Evolutionary conservation across 2,329 filamentous ascomycete species (phyloP).

Genomic region (Ilyonectria destructans): DNA sequence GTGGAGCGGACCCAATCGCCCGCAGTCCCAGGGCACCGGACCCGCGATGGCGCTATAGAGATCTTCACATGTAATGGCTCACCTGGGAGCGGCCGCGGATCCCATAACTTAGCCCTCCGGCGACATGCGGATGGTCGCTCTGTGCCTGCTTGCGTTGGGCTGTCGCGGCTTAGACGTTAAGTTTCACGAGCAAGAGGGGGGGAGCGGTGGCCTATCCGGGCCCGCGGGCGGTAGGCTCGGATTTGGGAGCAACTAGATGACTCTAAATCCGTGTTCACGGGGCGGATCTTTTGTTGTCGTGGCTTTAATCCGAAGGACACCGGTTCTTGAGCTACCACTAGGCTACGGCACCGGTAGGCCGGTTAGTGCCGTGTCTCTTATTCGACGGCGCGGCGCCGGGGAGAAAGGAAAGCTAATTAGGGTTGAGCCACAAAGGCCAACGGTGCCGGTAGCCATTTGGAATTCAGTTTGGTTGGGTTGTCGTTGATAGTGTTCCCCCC

Average conservation of each 20-base stretch:
- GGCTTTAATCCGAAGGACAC: slow-evolving; percentile 5
- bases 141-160: neutral
- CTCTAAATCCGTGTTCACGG: slow-evolving; percentile 10
- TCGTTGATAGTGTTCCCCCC: neutral
- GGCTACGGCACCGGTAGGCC: slow-evolving; percentile 1
- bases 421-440: neutral
- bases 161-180: neutral
- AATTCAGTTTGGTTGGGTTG: neutral
- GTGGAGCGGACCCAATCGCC: neutral
- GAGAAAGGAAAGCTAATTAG: neutral
- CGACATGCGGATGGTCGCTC: neutral
- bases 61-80: slow-evolving; percentile 17
- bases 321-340: slow-evolving; percentile 19
- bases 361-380: neutral
- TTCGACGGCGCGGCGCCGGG: neutral
- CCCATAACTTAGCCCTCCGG: neutral
- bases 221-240: neutral
- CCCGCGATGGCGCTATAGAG: slow-evolving; percentile 16
- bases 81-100: neutral
- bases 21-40: slow-evolving; percentile 19
- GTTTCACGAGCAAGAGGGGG: neutral
- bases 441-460: neutral
- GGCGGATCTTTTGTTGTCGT: slow-evolving; percentile 15
- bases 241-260: neutral
- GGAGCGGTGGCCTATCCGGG: neutral